These are phyloP conservation scores for Pezicula neosporulosa DNA, from an alignment of 2,329 filamentous ascomycete species.

Conservation along the genomic window DNA sequence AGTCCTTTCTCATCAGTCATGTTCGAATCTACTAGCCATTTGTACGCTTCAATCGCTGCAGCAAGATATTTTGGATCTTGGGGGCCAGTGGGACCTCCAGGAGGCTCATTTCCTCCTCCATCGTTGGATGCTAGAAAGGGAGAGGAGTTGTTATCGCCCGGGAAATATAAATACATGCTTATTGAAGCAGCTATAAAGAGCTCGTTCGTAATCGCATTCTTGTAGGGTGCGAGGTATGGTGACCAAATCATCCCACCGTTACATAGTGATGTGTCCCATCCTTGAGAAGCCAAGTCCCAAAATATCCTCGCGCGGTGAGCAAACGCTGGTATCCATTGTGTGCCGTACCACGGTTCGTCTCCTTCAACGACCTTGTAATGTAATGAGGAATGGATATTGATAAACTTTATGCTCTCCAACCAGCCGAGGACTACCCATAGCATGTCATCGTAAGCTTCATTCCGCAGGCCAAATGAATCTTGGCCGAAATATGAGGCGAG, in stretches of 20 bases:
- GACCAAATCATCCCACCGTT: constrained; percentile 91
- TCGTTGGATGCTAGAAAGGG: constrained; percentile 42
- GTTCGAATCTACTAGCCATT: constrained; percentile 73
- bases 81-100: constrained; percentile 25
- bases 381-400: constrained; percentile 61
- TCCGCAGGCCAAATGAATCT: constrained; percentile 69
- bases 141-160: constrained; percentile 71
- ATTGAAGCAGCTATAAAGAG: constrained; percentile 82
- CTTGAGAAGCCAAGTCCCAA: constrained; percentile 73
- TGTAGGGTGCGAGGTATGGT: constrained; percentile 76
- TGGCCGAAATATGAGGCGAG: constrained; percentile 88
- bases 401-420: constrained; percentile 78
- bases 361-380: constrained; percentile 47
- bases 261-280: constrained; percentile 82
- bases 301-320: constrained; percentile 81
- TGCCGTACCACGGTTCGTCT: constrained; percentile 63
- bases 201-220: constrained; percentile 95
- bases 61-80: constrained; percentile 62
- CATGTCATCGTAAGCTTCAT: constrained; percentile 88
- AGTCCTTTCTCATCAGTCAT: constrained; percentile 77
- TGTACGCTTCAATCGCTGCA: constrained; percentile 74
- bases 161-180: constrained; percentile 86
- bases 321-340: constrained; percentile 71
- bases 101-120: constrained; percentile 6
- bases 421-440: constrained; percentile 92